Evolutionary conservation across 305 asterid genomes (phyloP).

Genomic region (Rubia tinctorum): DNA sequence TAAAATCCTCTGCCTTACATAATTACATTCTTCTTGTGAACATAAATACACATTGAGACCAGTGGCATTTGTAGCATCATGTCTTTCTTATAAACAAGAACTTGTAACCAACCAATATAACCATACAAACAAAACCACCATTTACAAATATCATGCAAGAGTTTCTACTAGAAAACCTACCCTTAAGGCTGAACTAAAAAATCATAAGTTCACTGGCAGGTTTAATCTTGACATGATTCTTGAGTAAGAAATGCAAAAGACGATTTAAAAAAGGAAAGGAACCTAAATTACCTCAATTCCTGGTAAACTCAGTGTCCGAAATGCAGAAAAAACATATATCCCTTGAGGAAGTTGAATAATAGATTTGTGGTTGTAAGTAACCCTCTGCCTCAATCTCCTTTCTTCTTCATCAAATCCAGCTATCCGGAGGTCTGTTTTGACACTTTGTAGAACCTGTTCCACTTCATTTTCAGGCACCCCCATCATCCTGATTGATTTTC

Average conservation of each 20-base stretch:
- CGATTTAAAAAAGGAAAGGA: not conserved
- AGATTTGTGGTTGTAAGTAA: slow-evolving; percentile 29
- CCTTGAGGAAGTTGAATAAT: slow-evolving; percentile 69
- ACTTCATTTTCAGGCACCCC: slow-evolving; percentile 80
- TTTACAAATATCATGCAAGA: not conserved
- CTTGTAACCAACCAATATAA: not conserved
- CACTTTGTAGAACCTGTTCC: slow-evolving; percentile 64
- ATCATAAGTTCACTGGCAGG: not conserved
- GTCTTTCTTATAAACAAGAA: not conserved
- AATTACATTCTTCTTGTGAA: not conserved
- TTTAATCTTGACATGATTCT: not conserved
- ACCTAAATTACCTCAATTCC: slow-evolving; percentile 62
- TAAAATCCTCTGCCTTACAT: not conserved
- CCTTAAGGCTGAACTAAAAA: not conserved
- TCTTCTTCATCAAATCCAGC: slow-evolving; percentile 97
- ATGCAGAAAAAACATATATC: slow-evolving; percentile 69
- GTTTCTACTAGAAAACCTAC: not conserved
- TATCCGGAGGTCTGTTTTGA: slow-evolving; percentile 60
- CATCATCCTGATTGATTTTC: slow-evolving; percentile 81
- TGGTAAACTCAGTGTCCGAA: slow-evolving; percentile 73
- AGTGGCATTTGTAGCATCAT: not conserved
- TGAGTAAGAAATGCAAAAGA: not conserved
- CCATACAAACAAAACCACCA: not conserved
- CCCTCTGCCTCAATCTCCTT: slow-evolving; percentile 61
- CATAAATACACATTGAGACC: slow-evolving; percentile 1